A percentile compares a stretch with the other conserved stretches of the same genome.
These are phyloP conservation scores for Daucus carota DNA, from an alignment of 129 eudicot species.

Conservation along the genomic window DNA sequence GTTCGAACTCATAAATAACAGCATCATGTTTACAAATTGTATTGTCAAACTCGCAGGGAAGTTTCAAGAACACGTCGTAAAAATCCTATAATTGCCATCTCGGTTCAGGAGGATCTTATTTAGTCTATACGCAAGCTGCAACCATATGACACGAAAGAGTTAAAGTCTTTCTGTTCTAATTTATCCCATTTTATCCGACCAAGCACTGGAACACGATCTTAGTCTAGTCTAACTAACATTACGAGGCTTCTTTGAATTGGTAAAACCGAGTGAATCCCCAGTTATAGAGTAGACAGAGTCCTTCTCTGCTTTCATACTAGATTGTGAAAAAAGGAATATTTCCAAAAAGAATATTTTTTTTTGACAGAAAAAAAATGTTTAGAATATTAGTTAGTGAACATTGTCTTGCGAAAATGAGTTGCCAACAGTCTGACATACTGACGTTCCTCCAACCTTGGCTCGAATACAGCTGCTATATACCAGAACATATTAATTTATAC, in stretches of 20 bases:
- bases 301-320: neutral
- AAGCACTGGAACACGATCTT: neutral
- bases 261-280: neutral
- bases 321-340: neutral
- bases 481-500: neutral
- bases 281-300: neutral
- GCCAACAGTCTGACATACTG: slow-evolving; percentile 1
- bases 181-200: neutral
- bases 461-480: neutral
- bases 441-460: neutral
- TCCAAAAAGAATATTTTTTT: too few species aligned
- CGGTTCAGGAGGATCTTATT: neutral
- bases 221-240: neutral
- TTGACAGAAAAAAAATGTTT: too few species aligned
- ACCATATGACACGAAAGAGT: neutral
- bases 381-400: neutral
- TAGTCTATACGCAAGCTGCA: neutral
- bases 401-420: neutral
- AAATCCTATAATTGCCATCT: neutral
- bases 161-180: neutral
- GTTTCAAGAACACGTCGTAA: neutral
- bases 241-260: neutral
- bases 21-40: too few species aligned
- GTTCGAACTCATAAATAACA: neutral
- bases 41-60: neutral